Conservation (phyloP, 2,329 filamentous ascomycete genomes). For the Trichophyton mentagrophytes region DNA sequence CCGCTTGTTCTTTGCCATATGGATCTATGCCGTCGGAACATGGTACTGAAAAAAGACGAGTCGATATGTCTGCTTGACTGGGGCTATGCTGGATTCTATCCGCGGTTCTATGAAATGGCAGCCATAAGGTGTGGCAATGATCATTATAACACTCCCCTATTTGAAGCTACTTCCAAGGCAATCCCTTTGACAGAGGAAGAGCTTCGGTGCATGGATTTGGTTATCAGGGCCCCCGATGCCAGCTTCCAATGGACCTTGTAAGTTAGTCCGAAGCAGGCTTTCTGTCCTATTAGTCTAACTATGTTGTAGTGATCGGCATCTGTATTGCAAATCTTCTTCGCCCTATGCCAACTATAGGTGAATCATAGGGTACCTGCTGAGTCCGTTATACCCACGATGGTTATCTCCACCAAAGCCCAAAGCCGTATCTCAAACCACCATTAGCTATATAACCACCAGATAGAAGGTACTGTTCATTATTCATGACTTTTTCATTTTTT, state of each 20-base stretch:
- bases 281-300: not conserved
- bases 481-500: too few species aligned
- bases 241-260: conserved; percentile 3
- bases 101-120: conserved; percentile 17
- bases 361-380: not conserved
- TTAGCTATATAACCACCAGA: too few species aligned
- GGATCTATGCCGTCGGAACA: conserved; percentile 18
- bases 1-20: conserved; percentile 19
- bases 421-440: too few species aligned
- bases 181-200: conserved; percentile 16
- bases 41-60: conserved; percentile 17
- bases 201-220: conserved; percentile 13
- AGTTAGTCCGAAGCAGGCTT: not conserved
- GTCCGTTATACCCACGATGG: not conserved
- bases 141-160: conserved; percentile 13
- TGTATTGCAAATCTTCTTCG: not conserved
- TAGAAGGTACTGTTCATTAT: too few species aligned
- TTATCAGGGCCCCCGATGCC: conserved; percentile 8
- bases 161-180: conserved; percentile 8
- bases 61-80: conserved; percentile 18
- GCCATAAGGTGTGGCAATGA: conserved; percentile 14
- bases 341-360: not conserved
- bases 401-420: too few species aligned
- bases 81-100: conserved; percentile 17
- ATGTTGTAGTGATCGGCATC: not conserved